Percentiles rank a stretch among this genome's conserved stretches.
Conservation (phyloP, 345 rosid species). For the Sonneratia alba region DNA sequence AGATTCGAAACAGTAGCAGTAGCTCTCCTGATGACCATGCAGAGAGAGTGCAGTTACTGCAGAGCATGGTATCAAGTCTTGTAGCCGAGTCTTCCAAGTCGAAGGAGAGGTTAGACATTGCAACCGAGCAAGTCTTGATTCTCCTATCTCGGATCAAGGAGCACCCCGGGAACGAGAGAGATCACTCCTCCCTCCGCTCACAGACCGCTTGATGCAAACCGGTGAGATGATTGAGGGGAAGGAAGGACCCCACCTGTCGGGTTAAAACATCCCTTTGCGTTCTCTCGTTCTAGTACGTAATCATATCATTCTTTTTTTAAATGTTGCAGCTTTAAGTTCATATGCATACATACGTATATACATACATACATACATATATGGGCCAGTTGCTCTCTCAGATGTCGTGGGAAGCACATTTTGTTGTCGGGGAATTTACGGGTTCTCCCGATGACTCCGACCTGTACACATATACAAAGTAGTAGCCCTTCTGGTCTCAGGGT, state of each 20-base stretch:
- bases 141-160: constrained; percentile 71
- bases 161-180: constrained; percentile 38
- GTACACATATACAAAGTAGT: not conserved
- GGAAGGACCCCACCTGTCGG: not conserved
- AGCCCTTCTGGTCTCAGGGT: not conserved
- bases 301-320: no score
- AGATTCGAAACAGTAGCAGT: constrained; percentile 34
- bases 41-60: constrained; percentile 67
- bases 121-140: constrained; percentile 60
- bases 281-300: not conserved
- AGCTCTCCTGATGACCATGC: constrained; percentile 36
- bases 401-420: not conserved
- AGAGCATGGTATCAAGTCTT: constrained; percentile 63
- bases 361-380: no score
- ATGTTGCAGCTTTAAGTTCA: not conserved
- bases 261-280: not conserved
- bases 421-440: not conserved
- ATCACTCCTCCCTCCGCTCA: constrained; percentile 19
- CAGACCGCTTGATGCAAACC: constrained; percentile 18
- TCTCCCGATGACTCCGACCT: not conserved
- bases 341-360: no score
- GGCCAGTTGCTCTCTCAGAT: not conserved
- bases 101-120: constrained; percentile 72
- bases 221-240: not conserved
- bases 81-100: constrained; percentile 69